Base-by-base conservation (phyloP, 2,329 filamentous ascomycete genomes). In the Fusarium proliferatum region DNA sequence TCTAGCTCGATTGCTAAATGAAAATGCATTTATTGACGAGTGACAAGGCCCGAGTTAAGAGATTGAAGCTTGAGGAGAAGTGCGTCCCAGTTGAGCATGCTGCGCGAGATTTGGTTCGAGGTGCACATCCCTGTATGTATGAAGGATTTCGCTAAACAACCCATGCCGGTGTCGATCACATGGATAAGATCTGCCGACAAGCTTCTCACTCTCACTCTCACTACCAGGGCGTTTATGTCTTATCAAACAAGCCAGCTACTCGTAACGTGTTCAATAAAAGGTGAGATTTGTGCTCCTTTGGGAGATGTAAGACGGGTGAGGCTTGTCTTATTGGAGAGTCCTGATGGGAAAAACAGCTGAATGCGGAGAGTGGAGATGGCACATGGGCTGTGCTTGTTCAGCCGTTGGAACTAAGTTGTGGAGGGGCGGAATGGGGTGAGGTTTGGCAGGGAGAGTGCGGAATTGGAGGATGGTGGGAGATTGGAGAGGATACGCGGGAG, bases 401-500 rank as follows among this genome's bases (percentile, higher is more conserved):
- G 61, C 70, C 61, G 53, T 73, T 72, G 57, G 43, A 59, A 45
- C 71, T 71, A 70, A 51, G 33, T 46, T 49, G 41, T 67, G 66
- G 30, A 59, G 34, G 41, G 13, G 71, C 71, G 71, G 71, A 73
- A 73, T 49, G 17, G 5, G 5, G 10, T 0, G 11, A 34, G 1
- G 15, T 9, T 5, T n/a, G 8, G 23, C 23, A 52, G 42, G 55
- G 26, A 49, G 41, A 70, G 41, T 33, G 61, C 70, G 71, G 71
- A 71, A 71, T 62, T 49, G 10, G 13, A 17, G 10, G 15, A 28
- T 30, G 30, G 15, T 19, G 36, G 36, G 53, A 61, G 61, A 63
- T 60, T 60, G 23, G 30, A 41, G 33, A 28, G 53, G 28, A 55
- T 42, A 55, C 51, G 19, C 3, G 26, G 36, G 34, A 41, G 10